Conservation (phyloP, 2,329 filamentous ascomycete genomes). For the Passalora sequoiae region DNA sequence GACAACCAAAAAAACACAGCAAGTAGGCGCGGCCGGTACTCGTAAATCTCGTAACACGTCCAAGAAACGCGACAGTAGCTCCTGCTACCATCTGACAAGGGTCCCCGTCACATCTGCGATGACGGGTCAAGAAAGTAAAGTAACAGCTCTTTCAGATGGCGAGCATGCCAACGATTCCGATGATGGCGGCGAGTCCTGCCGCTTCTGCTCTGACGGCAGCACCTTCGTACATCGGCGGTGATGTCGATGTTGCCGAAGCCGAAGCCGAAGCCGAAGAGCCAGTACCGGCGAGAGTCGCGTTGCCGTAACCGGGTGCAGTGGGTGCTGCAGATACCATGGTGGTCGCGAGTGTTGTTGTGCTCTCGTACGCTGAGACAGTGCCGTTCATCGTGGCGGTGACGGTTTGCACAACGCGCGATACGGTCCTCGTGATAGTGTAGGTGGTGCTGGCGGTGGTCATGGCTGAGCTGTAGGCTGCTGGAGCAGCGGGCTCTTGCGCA, state of each 20-base stretch:
- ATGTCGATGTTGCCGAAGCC: slow-evolving; percentile 4
- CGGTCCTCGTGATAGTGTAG: slow-evolving; percentile 25
- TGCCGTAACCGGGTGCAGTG: slow-evolving; percentile 17
- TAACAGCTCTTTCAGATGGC: slow-evolving; percentile 8
- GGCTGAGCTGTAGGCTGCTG: slow-evolving; percentile 6
- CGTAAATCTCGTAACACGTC: slow-evolving; percentile 4
- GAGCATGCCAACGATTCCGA: slow-evolving; percentile 20
- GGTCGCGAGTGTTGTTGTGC: slow-evolving; percentile 6
- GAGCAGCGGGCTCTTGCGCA: slow-evolving; percentile 13
- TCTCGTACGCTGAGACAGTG: slow-evolving; percentile 14
- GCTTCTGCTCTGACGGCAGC: slow-evolving; percentile 17
- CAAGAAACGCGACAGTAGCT: background rate
- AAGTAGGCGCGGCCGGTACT: slow-evolving; percentile 4
- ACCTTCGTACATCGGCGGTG: slow-evolving; percentile 13
- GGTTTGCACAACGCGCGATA: slow-evolving; percentile 27
- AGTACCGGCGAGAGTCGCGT: slow-evolving; percentile 13
- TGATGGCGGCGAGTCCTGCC: slow-evolving; percentile 17
- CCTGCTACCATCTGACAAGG: background rate
- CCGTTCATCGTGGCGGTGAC: slow-evolving; percentile 24
- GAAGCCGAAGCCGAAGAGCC: slow-evolving; percentile 9
- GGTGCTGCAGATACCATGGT: slow-evolving; percentile 8
- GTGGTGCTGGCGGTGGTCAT: slow-evolving; percentile 21
- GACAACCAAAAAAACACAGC: slow-evolving; percentile 7
- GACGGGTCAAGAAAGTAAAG: slow-evolving; percentile 9
- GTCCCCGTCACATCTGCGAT: background rate